These are phyloP conservation scores for Globisporangium echinulatum DNA, from an alignment of 352 stramenopile species.

Conservation along the genomic window DNA sequence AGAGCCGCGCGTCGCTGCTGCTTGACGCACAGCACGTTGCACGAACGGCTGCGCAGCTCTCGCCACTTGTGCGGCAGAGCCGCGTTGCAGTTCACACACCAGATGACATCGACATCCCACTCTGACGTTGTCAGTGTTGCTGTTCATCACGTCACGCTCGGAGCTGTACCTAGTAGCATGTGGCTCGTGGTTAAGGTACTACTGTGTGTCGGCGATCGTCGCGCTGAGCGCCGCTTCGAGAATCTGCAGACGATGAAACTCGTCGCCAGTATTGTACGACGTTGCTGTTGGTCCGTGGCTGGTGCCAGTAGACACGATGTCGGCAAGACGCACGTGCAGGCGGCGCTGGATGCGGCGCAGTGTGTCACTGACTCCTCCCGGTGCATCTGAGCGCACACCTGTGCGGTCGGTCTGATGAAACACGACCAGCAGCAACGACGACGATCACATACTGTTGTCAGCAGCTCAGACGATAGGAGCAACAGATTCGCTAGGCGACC, in stretches of 20 bases:
- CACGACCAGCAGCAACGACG: not conserved
- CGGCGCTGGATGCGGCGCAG: slow-evolving; percentile 24
- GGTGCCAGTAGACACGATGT: not conserved
- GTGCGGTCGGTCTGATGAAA: slow-evolving; percentile 23
- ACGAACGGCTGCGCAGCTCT: slow-evolving; percentile 12
- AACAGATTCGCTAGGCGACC: too few relatives aligned
- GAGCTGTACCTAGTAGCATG: too few relatives aligned
- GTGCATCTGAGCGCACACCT: slow-evolving; percentile 18
- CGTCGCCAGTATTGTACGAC: slow-evolving; percentile 5
- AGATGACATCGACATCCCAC: slow-evolving; percentile 3
- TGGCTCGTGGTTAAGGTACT: too few relatives aligned
- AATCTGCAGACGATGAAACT: slow-evolving; percentile 33
- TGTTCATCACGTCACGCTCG: too few relatives aligned
- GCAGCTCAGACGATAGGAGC: too few relatives aligned
- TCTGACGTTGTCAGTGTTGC: not conserved
- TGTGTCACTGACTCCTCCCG: slow-evolving; percentile 9
- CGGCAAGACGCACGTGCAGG: slow-evolving; percentile 19
- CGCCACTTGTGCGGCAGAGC: slow-evolving; percentile 17
- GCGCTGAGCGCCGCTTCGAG: slow-evolving; percentile 39
- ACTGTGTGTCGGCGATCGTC: slow-evolving; percentile 13
- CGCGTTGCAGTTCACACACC: slow-evolving; percentile 6
- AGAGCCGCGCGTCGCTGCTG: not conserved
- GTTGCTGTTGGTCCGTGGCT: not conserved
- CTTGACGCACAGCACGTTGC: not conserved
- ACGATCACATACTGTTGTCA: too few relatives aligned